phyloP scores from a whole-genome alignment of 2,329 filamentous ascomycete genomes.

The Dactylellina parvicollis region DNA sequence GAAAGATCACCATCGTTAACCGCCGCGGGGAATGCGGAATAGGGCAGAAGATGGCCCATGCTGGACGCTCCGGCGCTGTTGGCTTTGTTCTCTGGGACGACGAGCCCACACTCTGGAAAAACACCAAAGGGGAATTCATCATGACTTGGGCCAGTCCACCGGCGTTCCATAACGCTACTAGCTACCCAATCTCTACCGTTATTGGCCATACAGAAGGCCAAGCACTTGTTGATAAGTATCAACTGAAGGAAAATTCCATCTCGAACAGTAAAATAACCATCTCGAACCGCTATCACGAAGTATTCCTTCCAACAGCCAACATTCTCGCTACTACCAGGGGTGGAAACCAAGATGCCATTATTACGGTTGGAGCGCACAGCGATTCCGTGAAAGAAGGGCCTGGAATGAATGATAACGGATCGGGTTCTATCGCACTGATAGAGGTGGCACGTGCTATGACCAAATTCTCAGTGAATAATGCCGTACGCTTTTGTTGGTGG shows the following conservation, averaged over 20 bases:
- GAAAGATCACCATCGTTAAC: constrained; percentile 71
- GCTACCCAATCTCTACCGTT: constrained; percentile 43
- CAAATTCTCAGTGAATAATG: constrained; percentile 68
- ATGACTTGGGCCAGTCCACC: constrained; percentile 56
- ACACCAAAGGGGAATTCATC: too few species aligned
- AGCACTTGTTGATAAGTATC: constrained; percentile 45
- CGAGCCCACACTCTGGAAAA: neutral
- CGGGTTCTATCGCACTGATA: constrained; percentile 69
- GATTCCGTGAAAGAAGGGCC: constrained; percentile 71
- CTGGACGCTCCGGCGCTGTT: constrained; percentile 68
- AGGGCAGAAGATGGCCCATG: constrained; percentile 68
- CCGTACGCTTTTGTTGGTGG: constrained; percentile 73
- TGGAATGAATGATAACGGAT: constrained; percentile 74
- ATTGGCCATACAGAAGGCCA: constrained; percentile 54
- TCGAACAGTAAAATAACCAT: too few species aligned
- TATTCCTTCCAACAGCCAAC: constrained; percentile 66
- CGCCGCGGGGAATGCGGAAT: constrained; percentile 71
- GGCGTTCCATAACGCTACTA: constrained; percentile 60
- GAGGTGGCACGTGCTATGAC: constrained; percentile 70
- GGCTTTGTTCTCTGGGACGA: constrained; percentile 59
- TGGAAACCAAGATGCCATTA: constrained; percentile 70
- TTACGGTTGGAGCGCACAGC: constrained; percentile 70
- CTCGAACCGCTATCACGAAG: constrained; percentile 61
- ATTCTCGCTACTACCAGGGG: constrained; percentile 70
- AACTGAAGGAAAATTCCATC: constrained; percentile 52